A percentile compares a stretch with the other conserved stretches of the same genome.
Conservation (phyloP, 331 rosid genomes). For the Phaseolus coccineus region DNA sequence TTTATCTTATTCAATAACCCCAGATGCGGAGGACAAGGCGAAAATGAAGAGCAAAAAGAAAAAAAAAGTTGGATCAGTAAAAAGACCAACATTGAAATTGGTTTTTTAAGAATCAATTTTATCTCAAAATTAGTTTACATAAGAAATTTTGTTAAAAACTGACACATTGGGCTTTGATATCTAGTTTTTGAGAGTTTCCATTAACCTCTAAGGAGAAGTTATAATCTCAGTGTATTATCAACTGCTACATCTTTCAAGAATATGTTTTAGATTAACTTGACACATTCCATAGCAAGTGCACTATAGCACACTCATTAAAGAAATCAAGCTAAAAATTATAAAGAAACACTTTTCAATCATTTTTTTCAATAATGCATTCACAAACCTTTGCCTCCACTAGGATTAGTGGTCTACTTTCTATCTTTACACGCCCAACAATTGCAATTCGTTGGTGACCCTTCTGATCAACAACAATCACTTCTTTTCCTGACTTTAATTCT, state of each 20-base stretch:
- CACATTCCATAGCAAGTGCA: not conserved
- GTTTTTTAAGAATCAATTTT: not conserved
- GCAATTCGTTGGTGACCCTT: conserved; percentile 76
- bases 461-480: conserved; percentile 82
- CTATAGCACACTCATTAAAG: conserved; percentile 19
- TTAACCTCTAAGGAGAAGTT: conserved; percentile 2
- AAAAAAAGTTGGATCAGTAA: not conserved
- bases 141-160: not conserved
- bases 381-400: conserved; percentile 95
- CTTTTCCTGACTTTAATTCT: conserved; percentile 84
- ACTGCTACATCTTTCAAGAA: conserved; percentile 10
- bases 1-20: not conserved
- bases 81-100: not conserved
- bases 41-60: not conserved
- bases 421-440: conserved; percentile 85
- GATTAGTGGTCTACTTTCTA: conserved; percentile 85
- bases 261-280: not conserved
- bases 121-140: not conserved
- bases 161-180: not conserved
- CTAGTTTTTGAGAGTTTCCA: not conserved
- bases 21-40: not conserved
- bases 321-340: not conserved
- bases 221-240: conserved; percentile 5
- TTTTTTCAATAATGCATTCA: not conserved
- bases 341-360: not conserved